Percentiles rank a stretch among this genome's conserved stretches.
Evolutionary conservation across 139 green algal genomes (phyloP).

Genomic region (Haematococcus lacustris): DNA sequence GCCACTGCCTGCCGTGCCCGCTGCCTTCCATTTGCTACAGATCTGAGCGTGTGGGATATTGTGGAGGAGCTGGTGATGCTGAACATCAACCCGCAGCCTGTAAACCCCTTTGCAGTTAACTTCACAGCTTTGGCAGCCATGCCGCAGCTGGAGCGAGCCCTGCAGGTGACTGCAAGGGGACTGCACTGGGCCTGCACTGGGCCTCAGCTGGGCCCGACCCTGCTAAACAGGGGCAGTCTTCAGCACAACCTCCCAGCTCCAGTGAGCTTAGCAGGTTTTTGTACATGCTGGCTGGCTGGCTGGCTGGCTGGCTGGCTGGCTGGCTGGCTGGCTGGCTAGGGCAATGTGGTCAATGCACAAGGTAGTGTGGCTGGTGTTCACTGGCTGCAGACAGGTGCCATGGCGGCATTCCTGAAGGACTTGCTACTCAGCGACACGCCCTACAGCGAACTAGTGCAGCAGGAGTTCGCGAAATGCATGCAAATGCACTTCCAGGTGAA

Average conservation of each 20-base stretch:
- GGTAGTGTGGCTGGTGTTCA: no score
- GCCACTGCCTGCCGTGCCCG: no score
- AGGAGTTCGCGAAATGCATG: slow-evolving; percentile 43
- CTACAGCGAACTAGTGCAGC: slow-evolving; percentile 32
- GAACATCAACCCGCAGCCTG: slow-evolving; percentile 36
- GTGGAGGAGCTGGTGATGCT: slow-evolving; percentile 50
- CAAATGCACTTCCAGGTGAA: slow-evolving; percentile 38
- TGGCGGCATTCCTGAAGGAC: slow-evolving; percentile 44
- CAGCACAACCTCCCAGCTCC: no score
- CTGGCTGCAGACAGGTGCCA: slow-evolving; percentile 41
- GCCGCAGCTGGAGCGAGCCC: slow-evolving; percentile 43
- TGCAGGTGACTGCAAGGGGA: slow-evolving; percentile 55
- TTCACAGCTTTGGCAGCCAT: slow-evolving; percentile 44
- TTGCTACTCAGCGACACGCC: slow-evolving; percentile 31
- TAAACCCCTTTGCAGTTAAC: slow-evolving; percentile 54
- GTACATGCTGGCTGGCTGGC: no score
- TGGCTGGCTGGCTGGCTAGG: no score
- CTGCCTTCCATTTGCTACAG: no score
- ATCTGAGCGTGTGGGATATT: slow-evolving; percentile 50
- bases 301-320: no score
- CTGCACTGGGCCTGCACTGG: no score
- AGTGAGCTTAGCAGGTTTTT: no score
- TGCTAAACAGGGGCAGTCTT: no score
- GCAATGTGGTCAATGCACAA: no score
- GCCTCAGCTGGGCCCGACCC: background rate